phyloP scores from a whole-genome alignment of 1,284 basidiomycete species.

The Wolfiporia cocos region DNA sequence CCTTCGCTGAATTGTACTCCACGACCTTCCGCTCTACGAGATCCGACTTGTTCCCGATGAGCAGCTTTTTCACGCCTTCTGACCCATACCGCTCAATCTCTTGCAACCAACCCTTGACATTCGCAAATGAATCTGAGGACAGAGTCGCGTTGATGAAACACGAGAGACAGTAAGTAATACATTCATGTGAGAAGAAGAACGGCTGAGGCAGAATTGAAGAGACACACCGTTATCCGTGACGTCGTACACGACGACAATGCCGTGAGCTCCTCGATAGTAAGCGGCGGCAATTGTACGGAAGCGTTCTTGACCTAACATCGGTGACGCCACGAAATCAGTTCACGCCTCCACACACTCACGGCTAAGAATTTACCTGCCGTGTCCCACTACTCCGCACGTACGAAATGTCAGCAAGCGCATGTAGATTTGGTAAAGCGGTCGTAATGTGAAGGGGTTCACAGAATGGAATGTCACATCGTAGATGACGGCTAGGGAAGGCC shows the following conservation, averaged over 20 bases:
- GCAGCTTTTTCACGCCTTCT: conserved; percentile 96
- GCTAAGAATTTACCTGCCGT: conserved; percentile 79
- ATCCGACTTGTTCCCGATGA: conserved; percentile 98
- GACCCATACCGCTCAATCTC: conserved; percentile 99
- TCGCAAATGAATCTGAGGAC: conserved; percentile 83
- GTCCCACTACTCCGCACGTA: conserved; percentile 68
- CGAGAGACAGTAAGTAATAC: neutral
- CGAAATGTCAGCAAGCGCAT: neutral
- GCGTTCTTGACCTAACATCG: conserved; percentile 76
- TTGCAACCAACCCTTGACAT: conserved; percentile 99
- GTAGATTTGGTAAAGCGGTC: neutral
- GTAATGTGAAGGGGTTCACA: no score
- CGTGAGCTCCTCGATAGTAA: conserved; percentile 95
- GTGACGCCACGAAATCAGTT: no score
- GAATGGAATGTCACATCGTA: no score
- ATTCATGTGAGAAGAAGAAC: neutral
- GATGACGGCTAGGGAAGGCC: no score
- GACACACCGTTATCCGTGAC: conserved; percentile 90
- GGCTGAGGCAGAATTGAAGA: neutral
- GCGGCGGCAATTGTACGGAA: conserved; percentile 99
- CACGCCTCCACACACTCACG: no score
- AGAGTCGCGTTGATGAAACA: neutral
- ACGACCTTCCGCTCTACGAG: conserved; percentile 97
- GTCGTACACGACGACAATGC: conserved; percentile 99
- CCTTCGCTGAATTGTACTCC: conserved; percentile 95